Evolutionary conservation across 164 flowering plant genomes (phyloP).

Genomic region (Tetrastigma voinierianum): DNA sequence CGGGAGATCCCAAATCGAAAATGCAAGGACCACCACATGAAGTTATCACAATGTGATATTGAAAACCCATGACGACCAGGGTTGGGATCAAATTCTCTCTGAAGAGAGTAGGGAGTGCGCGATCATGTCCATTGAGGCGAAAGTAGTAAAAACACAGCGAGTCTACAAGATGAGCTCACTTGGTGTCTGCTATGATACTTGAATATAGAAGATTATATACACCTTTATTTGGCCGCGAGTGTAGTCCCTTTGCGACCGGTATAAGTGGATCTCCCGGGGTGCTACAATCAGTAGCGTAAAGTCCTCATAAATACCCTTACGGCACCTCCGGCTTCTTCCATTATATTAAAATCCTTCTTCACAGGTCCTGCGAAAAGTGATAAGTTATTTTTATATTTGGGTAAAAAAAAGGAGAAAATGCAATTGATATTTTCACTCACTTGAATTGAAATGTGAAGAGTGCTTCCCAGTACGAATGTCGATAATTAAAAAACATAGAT

Average conservation of each 20-base stretch:
- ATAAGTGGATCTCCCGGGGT: constrained; percentile 72
- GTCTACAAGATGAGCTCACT: constrained; percentile 43
- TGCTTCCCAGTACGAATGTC: constrained; percentile 59
- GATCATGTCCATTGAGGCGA: too few species aligned
- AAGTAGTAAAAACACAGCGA: neutral
- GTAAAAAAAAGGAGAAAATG: too few species aligned
- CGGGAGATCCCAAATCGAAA: constrained; percentile 43
- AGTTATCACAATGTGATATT: constrained; percentile 58
- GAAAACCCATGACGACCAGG: constrained; percentile 51
- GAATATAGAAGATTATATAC: constrained; percentile 84
- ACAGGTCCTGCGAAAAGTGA: constrained; percentile 16
- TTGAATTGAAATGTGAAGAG: constrained; percentile 72
- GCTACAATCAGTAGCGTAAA: constrained; percentile 43
- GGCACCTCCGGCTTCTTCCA: constrained; percentile 64
- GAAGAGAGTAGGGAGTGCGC: constrained; percentile 5
- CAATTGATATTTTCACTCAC: constrained; percentile 35
- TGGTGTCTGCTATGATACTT: constrained; percentile 72
- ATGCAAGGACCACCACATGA: constrained; percentile 29
- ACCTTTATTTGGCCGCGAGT: constrained; percentile 58
- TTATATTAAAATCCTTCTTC: constrained; percentile 27
- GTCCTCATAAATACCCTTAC: constrained; percentile 25
- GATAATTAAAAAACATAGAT: constrained; percentile 52
- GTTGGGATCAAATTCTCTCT: constrained; percentile 56
- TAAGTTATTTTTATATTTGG: neutral
- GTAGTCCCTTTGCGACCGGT: constrained; percentile 87